Percentiles rank a stretch among this genome's conserved stretches.
Conservation (phyloP, 768 basidiomycete species). For the Termitomyces sp. region DNA sequence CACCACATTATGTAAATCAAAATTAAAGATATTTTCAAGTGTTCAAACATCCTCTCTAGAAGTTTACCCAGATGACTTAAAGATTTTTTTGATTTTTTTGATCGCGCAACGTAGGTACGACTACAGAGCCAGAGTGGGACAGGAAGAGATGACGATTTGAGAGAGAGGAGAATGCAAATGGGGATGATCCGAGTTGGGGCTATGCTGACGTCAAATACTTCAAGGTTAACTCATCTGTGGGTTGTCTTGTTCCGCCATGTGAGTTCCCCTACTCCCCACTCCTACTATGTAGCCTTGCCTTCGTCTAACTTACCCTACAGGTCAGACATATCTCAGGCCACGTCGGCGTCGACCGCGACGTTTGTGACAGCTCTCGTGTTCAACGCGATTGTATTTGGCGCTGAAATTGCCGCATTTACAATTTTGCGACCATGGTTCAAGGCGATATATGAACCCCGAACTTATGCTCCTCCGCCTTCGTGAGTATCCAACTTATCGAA, state of each 20-base stretch:
- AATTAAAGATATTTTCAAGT: too few relatives aligned
- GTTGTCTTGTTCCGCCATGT: conserved; percentile 18
- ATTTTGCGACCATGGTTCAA: conserved; percentile 81
- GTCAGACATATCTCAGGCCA: conserved; percentile 35
- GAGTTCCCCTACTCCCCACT: conserved; percentile 2
- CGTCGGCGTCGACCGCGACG: conserved; percentile 63
- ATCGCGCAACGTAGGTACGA: neutral
- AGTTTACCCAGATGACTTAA: neutral
- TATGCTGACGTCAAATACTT: conserved; percentile 16
- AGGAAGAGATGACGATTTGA: neutral
- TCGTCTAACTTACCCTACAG: conserved; percentile 15
- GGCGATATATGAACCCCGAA: conserved; percentile 84
- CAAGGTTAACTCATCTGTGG: conserved; percentile 7
- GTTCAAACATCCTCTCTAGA: too few relatives aligned
- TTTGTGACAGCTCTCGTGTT: conserved; percentile 84
- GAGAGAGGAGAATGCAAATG: neutral
- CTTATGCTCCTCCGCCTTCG: conserved; percentile 48
- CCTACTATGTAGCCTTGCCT: neutral
- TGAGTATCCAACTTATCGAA: conserved; percentile 18
- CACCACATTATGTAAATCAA: neutral
- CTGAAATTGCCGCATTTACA: conserved; percentile 75
- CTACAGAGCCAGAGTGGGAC: neutral
- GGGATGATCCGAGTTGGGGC: neutral
- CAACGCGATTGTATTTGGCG: conserved; percentile 69
- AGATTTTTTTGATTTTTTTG: too few relatives aligned